These are phyloP conservation scores for Ophiostoma ips DNA, from an alignment of 2,329 filamentous ascomycete species.

Conservation along the genomic window DNA sequence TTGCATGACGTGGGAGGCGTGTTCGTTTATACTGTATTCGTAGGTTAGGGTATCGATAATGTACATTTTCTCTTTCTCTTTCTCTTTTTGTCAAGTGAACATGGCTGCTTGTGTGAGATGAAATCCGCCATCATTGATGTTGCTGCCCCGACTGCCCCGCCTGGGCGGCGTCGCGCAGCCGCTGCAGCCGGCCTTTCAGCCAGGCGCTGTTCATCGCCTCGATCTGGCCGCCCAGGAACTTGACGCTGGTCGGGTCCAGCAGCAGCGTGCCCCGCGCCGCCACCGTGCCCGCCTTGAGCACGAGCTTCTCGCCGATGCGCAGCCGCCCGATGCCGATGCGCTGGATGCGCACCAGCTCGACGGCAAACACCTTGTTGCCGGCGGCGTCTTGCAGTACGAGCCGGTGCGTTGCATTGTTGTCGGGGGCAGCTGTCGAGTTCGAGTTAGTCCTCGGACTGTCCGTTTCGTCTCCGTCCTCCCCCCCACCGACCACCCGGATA, in stretches of 20 bases:
- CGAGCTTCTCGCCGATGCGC: conserved; percentile 66
- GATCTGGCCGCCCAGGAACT: conserved; percentile 77
- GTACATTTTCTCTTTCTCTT: background rate
- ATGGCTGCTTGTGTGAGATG: too few relatives aligned
- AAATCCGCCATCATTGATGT: background rate
- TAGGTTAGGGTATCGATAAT: background rate
- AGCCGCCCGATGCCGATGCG: conserved; percentile 51
- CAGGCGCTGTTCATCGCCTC: conserved; percentile 69
- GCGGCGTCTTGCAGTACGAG: conserved; percentile 68
- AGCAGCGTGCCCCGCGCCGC: conserved; percentile 68
- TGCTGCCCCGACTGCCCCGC: background rate
- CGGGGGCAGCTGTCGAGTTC: conserved; percentile 8
- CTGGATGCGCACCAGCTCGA: conserved; percentile 57
- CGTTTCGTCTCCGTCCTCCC: conserved; percentile 23
- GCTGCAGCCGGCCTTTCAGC: conserved; percentile 38
- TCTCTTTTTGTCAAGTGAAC: background rate
- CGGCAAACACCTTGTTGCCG: conserved; percentile 53
- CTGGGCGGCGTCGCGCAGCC: background rate
- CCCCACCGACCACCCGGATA: conserved; percentile 43
- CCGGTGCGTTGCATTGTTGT: conserved; percentile 53
- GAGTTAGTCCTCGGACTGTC: background rate
- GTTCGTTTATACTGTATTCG: too few relatives aligned
- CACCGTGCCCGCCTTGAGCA: conserved; percentile 50
- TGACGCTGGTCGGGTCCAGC: conserved; percentile 53
- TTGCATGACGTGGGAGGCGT: too few relatives aligned